Conservation (phyloP, 306 rosid genomes). For the Ammopiptanthus mongolicus region DNA sequence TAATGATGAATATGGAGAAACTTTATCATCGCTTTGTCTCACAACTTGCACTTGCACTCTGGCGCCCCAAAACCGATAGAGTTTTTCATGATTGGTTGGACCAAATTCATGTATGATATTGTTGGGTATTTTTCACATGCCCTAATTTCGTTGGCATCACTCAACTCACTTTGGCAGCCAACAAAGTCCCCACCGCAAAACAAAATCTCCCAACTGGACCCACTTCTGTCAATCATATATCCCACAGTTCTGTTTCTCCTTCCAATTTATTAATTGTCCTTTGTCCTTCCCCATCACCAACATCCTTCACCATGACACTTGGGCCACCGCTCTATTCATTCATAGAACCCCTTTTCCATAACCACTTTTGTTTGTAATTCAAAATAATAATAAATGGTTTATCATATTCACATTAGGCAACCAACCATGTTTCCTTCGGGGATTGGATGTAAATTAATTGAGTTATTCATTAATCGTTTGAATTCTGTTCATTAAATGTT, state of each 20-base stretch:
- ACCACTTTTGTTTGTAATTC: too few relatives aligned
- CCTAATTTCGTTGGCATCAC: slow-evolving; percentile 10
- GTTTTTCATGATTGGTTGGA: background rate
- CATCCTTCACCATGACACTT: background rate
- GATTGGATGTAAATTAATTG: too few relatives aligned
- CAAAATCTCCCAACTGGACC: slow-evolving; percentile 10
- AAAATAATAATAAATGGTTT: background rate
- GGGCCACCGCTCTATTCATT: too few relatives aligned
- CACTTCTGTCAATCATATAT: background rate
- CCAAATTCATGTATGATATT: background rate
- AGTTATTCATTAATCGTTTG: too few relatives aligned
- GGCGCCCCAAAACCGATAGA: background rate
- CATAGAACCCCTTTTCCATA: too few relatives aligned
- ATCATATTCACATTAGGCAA: background rate
- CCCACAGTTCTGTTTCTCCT: background rate
- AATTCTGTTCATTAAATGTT: too few relatives aligned
- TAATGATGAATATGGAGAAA: too few relatives aligned
- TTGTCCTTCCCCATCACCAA: background rate
- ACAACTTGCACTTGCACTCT: too few relatives aligned
- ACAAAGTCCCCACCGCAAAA: background rate
- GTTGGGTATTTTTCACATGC: slow-evolving; percentile 13
- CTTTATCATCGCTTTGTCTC: too few relatives aligned
- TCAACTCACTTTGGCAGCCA: slow-evolving; percentile 10
- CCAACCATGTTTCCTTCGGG: background rate
- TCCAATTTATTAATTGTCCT: background rate